Conservation (phyloP, 805 yeast genomes). For the Brettanomyces naardenensis region DNA sequence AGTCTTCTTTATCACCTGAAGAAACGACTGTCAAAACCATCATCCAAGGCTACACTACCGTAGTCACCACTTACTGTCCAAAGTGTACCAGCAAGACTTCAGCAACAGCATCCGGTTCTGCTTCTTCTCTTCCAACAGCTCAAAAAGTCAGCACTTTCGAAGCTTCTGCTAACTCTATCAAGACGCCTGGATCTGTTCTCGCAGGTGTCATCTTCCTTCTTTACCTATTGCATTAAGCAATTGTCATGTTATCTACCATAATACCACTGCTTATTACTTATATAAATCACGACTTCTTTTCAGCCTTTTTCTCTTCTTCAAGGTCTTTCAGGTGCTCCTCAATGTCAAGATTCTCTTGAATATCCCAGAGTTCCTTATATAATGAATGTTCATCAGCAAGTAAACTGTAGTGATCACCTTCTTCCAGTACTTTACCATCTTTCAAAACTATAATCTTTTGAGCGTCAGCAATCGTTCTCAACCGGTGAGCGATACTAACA, state of each 20-base stretch:
- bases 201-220: neutral
- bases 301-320: conserved; percentile 14
- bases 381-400: conserved; percentile 48
- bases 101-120: neutral
- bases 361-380: conserved; percentile 80
- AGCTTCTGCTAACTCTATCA: neutral
- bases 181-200: neutral
- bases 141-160: neutral
- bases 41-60: neutral
- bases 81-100: neutral
- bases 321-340: conserved; percentile 31
- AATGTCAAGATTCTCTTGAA: conserved; percentile 73
- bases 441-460: conserved; percentile 87
- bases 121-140: neutral
- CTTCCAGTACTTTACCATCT: conserved; percentile 75
- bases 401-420: conserved; percentile 72
- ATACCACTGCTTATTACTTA: neutral
- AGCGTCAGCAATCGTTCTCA: conserved; percentile 88
- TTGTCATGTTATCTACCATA: neutral
- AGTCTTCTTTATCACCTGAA: neutral
- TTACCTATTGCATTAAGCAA: neutral
- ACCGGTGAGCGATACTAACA: conserved; percentile 87
- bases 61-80: neutral
- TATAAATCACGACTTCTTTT: too few relatives aligned
- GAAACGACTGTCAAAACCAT: neutral